phyloP scores from a whole-genome alignment of 768 basidiomycete genomes.

The Lentinula lateritia region DNA sequence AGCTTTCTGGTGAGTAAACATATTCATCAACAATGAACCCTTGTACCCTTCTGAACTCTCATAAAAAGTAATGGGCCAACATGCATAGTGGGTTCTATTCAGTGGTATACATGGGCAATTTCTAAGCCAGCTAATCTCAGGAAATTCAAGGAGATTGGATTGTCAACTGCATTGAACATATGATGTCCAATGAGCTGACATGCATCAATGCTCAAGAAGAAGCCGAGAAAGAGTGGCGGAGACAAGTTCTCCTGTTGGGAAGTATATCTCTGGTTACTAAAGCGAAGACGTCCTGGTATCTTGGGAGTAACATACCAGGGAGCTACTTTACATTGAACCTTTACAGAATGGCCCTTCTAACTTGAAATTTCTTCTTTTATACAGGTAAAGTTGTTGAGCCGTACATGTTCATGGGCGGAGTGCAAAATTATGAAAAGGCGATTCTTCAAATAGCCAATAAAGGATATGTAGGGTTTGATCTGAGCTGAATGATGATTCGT shows the following conservation, averaged over 20 bases:
- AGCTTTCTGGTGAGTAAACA: not conserved
- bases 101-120: not conserved
- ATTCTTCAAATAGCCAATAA: conserved; percentile 5
- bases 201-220: not conserved
- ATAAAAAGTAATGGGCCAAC: not conserved
- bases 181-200: conserved; percentile 7
- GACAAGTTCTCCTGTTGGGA: not conserved
- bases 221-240: not conserved
- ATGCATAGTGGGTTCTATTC: not conserved
- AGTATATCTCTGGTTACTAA: not conserved
- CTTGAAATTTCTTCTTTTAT: not conserved
- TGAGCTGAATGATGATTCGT: not conserved
- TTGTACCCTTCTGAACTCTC: not conserved
- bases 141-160: conserved; percentile 22
- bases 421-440: conserved; percentile 4
- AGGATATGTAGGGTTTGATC: conserved; percentile 12
- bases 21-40: not conserved
- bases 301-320: conserved; percentile 11
- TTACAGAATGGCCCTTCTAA: not conserved
- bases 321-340: too few relatives aligned
- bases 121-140: conserved; percentile 1
- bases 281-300: conserved; percentile 11
- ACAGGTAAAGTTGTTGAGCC: conserved; percentile 7
- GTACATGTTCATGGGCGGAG: conserved; percentile 10
- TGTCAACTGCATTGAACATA: conserved; percentile 14